Percentiles rank a stretch among this genome's conserved stretches.
These are phyloP conservation scores for Malassezia arunalokei DNA, from an alignment of 1,284 basidiomycete genomes.

Conservation along the genomic window DNA sequence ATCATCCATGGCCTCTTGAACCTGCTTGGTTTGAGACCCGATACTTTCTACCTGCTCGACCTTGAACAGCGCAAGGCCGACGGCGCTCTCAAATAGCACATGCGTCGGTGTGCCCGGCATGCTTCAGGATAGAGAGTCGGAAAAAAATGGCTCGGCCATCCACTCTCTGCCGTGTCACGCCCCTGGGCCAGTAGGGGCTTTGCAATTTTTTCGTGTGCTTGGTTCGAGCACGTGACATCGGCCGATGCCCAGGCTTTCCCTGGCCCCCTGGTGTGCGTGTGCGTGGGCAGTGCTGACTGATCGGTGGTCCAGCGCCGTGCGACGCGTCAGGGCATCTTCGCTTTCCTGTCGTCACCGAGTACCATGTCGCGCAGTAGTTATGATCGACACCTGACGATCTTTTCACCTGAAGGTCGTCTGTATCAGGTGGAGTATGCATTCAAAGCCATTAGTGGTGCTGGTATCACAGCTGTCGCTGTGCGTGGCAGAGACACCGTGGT, in stretches of 20 bases:
- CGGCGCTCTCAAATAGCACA: constrained; percentile 84
- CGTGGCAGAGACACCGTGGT: constrained; percentile 88
- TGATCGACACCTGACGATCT: constrained; percentile 45
- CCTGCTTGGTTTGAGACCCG: constrained; percentile 65
- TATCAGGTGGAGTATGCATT: constrained; percentile 65
- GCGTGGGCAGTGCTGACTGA: background rate
- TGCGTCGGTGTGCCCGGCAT: constrained; percentile 51
- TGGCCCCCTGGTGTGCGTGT: background rate
- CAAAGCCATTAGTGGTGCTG: constrained; percentile 94
- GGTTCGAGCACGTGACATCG: constrained; percentile 6
- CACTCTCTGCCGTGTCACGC: background rate
- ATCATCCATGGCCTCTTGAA: constrained; percentile 62
- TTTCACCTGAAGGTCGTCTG: constrained; percentile 43
- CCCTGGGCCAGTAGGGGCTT: background rate
- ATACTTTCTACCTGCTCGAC: constrained; percentile 80
- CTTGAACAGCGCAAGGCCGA: constrained; percentile 88
- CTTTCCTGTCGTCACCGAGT: background rate
- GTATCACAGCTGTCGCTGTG: constrained; percentile 83
- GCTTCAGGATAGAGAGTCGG: background rate
- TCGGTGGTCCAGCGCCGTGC: background rate
- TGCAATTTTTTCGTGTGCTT: background rate
- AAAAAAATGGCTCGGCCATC: background rate
- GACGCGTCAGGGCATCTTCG: constrained; percentile 8
- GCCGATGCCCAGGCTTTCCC: background rate
- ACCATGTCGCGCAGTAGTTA: constrained; percentile 43